Evolutionary conservation across 306 rosid species (phyloP), one percentile per base, ranked within the genome.

Genomic region (Prunus kanzakura): DNA sequence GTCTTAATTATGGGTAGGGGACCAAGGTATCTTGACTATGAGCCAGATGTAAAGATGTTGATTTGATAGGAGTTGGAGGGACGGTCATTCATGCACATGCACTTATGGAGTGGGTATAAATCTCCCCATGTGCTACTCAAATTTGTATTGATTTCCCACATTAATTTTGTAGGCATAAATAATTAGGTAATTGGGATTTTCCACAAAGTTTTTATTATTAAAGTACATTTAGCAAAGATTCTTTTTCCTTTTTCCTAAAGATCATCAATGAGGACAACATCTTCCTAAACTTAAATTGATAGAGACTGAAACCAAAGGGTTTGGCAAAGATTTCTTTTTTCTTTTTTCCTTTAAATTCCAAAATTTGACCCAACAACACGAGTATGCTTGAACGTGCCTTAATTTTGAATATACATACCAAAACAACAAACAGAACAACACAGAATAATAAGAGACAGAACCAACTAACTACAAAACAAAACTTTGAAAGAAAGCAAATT

Each of bases 81-180:
- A 72, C 12, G 41, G 80, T 46, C 79, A 81, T 79, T 79, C 71
- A 69, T 79, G 78, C 87, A 82, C 89, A 83, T 89, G 89, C 80
- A 27, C 43, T 61, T 57, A 11, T 73, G 77, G 63, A 69, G 38
- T 77, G 79, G 83, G 85, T 61, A 32, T 67, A 52, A 32, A 52
- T 71, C 50, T 43, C 19, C 30, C 72, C 69, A 46, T 61, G 77
- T 72, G 41, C 32, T 25, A 13, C 62, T 61, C 68, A 45, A n/a
- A 22, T 67, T 77, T 76, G 58, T 51, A 9, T 72, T 69, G 58
- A 69, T 65, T 61, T 19, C 43, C 61, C 79, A 45, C 14, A 47
- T 64, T 35, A 69, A 51, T 11, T 27, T 25, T 38, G 29, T 73
- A 56, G 74, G 74, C 60, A 60, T n/a, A 66, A 51, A 27, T 38